A percentile compares a stretch with the other conserved stretches of the same genome.
phyloP scores from a whole-genome alignment of 805 yeast species.

The Naumovozyma baii region DNA sequence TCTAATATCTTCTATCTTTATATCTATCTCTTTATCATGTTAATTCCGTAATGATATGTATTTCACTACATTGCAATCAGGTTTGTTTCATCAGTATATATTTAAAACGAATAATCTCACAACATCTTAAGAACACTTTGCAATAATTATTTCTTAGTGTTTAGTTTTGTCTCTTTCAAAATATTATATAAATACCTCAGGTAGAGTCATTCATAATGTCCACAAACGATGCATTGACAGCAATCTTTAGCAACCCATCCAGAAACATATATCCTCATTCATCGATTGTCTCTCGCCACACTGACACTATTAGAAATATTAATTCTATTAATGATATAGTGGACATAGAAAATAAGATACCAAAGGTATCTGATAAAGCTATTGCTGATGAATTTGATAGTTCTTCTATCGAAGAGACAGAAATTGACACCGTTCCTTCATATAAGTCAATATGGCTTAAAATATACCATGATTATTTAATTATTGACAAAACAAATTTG shows the following conservation, averaged over 20 bases:
- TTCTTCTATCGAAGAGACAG: not conserved
- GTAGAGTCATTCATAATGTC: not conserved
- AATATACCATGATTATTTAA: slow-evolving; percentile 5
- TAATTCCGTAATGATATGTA: too few relatives aligned
- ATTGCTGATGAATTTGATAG: not conserved
- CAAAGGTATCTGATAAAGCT: not conserved
- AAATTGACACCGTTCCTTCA: not conserved
- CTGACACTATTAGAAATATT: too few relatives aligned
- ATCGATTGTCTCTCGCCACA: slow-evolving; percentile 3
- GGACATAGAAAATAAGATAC: not conserved
- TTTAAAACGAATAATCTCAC: too few relatives aligned
- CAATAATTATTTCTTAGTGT: too few relatives aligned
- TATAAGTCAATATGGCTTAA: slow-evolving; percentile 4
- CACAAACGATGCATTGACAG: slow-evolving; percentile 10
- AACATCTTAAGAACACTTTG: too few relatives aligned
- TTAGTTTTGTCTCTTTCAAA: too few relatives aligned
- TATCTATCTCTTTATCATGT: too few relatives aligned
- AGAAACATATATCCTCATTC: slow-evolving; percentile 2
- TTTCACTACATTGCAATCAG: too few relatives aligned
- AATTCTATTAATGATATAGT: not conserved
- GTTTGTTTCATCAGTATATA: too few relatives aligned
- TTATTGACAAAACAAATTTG: slow-evolving; percentile 9
- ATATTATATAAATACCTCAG: too few relatives aligned
- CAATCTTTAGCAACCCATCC: slow-evolving; percentile 11
- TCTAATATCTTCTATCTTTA: too few relatives aligned